Evolutionary conservation across 1,139 yeast species (phyloP).

Genomic region (Zygoascus sp.): DNA sequence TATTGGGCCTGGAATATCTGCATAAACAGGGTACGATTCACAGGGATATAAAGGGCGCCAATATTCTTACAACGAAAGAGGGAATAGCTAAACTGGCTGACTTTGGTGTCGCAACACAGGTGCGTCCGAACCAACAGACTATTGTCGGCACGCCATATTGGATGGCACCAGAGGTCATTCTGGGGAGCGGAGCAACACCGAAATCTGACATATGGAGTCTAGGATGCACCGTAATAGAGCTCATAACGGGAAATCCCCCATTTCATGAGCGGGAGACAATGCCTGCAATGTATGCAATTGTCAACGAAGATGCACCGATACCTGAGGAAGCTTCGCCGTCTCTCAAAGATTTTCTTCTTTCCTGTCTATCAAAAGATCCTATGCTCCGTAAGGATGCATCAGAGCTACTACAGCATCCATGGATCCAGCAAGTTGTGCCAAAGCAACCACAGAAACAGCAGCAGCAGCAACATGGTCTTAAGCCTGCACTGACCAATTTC

Average conservation of each 20-base stretch:
- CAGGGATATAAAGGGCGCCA: conserved; percentile 76
- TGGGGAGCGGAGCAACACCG: conserved; percentile 80
- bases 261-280: conserved; percentile 75
- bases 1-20: conserved; percentile 64
- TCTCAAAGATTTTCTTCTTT: conserved; percentile 55
- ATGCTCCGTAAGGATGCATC: conserved; percentile 54
- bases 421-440: conserved; percentile 43
- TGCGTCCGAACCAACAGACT: conserved; percentile 20
- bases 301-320: conserved; percentile 76
- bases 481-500: conserved; percentile 3
- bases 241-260: conserved; percentile 84
- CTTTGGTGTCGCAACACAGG: conserved; percentile 60
- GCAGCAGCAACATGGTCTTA: too few species aligned
- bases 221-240: conserved; percentile 88
- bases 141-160: conserved; percentile 72
- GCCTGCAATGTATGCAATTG: conserved; percentile 91
- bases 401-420: conserved; percentile 53
- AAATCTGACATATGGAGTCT: conserved; percentile 77
- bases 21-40: conserved; percentile 85
- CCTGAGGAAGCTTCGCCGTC: conserved; percentile 55
- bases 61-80: conserved; percentile 56
- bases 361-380: conserved; percentile 79
- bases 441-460: not conserved
- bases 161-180: conserved; percentile 83
- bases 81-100: conserved; percentile 69